Percentiles rank a stretch among this genome's conserved stretches.
phyloP scores from a whole-genome alignment of 2,329 filamentous ascomycete species.

The Aspergillus brunneoviolaceus region DNA sequence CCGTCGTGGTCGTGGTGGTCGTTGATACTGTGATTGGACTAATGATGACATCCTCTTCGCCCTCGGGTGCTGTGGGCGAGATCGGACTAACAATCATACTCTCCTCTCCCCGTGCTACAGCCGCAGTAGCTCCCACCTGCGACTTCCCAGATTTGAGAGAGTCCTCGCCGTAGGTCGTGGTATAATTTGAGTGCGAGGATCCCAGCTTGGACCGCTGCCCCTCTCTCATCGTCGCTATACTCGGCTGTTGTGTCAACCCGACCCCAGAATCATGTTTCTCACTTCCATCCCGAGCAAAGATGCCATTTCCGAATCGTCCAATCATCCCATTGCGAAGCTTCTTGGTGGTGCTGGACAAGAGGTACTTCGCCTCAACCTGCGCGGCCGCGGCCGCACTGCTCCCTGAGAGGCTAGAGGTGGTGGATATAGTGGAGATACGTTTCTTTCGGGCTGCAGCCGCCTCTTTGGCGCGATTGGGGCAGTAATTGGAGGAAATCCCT shows the following conservation, averaged over 20 bases:
- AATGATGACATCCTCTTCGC: background rate
- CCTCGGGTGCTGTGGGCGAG: background rate
- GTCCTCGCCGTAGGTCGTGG: background rate
- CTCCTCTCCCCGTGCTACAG: background rate
- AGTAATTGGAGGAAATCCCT: slow-evolving; percentile 13
- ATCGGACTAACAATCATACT: background rate
- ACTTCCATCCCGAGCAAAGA: slow-evolving; percentile 5
- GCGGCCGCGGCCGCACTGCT: background rate
- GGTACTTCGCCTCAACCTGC: slow-evolving; percentile 16
- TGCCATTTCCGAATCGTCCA: background rate
- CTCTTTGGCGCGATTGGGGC: background rate
- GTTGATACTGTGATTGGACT: background rate
- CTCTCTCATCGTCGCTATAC: slow-evolving; percentile 18
- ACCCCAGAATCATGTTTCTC: slow-evolving; percentile 26
- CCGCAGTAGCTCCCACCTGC: background rate
- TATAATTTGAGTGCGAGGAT: background rate
- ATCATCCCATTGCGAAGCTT: background rate
- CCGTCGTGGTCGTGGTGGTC: background rate
- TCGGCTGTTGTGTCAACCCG: slow-evolving; percentile 21
- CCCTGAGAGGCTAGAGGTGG: background rate
- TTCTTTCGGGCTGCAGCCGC: background rate
- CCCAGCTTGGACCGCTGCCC: background rate
- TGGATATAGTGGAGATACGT: background rate
- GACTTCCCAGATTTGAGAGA: background rate
- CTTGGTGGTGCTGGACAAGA: background rate